Evolutionary conservation across 2,329 filamentous ascomycete genomes (phyloP).

Genomic region (Alternaria postmessia): DNA sequence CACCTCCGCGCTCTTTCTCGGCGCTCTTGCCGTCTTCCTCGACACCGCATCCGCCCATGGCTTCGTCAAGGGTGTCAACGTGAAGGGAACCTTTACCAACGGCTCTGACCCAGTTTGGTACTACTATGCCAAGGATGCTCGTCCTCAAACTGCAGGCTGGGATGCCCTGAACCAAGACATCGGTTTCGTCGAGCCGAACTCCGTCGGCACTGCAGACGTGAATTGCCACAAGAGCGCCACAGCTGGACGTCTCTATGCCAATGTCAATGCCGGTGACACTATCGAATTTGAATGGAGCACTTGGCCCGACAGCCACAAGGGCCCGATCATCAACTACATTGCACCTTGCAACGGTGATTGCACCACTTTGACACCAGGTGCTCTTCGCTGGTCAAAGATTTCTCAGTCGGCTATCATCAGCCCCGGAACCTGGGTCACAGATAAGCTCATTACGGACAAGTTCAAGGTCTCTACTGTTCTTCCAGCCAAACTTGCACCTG

Average conservation of each 20-base stretch:
- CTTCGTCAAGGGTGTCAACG: conserved; percentile 37
- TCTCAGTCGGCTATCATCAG: conserved; percentile 37
- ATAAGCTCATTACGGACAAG: conserved; percentile 54
- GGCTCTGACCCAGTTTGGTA: conserved; percentile 47
- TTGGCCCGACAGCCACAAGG: conserved; percentile 48
- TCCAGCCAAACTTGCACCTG: conserved; percentile 54
- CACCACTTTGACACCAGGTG: conserved; percentile 33
- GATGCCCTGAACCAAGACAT: conserved; percentile 48
- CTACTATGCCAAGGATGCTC: conserved; percentile 34
- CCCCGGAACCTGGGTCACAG: conserved; percentile 46
- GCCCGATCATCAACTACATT: conserved; percentile 43
- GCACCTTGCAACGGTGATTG: conserved; percentile 34
- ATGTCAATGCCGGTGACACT: conserved; percentile 45
- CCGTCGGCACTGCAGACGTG: conserved; percentile 39
- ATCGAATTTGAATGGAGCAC: conserved; percentile 49
- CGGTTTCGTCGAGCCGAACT: conserved; percentile 47
- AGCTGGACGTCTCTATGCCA: conserved; percentile 43
- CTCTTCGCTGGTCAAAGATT: conserved; percentile 49
- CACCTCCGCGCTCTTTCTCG: conserved; percentile 27
- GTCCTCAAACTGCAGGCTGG: conserved; percentile 47
- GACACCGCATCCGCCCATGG: conserved; percentile 41
- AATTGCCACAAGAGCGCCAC: conserved; percentile 53
- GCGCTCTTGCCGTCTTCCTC: conserved; percentile 29
- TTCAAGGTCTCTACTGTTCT: conserved; percentile 56
- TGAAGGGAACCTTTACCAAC: conserved; percentile 33